These are phyloP conservation scores for Sporothrix variecibatus DNA, from an alignment of 2,329 filamentous ascomycete species.

Conservation along the genomic window DNA sequence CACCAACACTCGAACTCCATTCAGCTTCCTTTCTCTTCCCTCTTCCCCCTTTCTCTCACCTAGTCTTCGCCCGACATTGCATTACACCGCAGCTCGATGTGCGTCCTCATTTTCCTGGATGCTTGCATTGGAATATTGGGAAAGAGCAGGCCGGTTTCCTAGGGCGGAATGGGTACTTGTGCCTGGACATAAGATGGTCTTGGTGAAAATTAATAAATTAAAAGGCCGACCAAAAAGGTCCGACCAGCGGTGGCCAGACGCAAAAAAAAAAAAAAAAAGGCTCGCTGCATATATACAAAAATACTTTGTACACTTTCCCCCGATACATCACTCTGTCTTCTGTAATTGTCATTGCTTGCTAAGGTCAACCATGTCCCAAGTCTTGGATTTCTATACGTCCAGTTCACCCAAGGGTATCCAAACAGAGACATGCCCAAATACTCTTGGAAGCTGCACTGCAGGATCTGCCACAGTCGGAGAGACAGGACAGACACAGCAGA, in stretches of 20 bases:
- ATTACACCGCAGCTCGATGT: not conserved
- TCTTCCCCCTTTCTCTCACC: not conserved
- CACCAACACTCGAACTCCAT: not conserved
- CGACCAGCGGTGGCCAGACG: not conserved
- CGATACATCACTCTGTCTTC: not conserved
- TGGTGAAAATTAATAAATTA: no score
- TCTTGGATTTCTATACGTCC: not conserved
- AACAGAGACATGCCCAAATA: not conserved
- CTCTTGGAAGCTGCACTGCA: not conserved
- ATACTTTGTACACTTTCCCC: not conserved
- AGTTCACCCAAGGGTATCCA: not conserved
- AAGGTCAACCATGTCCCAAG: not conserved
- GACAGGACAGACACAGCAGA: not conserved
- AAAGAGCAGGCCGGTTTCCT: not conserved
- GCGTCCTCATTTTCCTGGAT: not conserved
- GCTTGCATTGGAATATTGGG: not conserved
- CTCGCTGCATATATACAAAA: not conserved
- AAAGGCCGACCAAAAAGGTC: not conserved
- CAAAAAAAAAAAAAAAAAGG: not conserved
- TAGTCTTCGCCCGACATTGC: not conserved
- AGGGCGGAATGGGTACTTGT: not conserved
- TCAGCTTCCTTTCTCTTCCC: not conserved
- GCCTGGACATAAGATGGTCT: not conserved
- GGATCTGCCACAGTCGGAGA: conserved; percentile 1
- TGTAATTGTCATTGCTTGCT: not conserved